Evolutionary conservation across 2,329 filamentous ascomycete genomes (phyloP).

Genomic region (Colletotrichum cordylinicola): DNA sequence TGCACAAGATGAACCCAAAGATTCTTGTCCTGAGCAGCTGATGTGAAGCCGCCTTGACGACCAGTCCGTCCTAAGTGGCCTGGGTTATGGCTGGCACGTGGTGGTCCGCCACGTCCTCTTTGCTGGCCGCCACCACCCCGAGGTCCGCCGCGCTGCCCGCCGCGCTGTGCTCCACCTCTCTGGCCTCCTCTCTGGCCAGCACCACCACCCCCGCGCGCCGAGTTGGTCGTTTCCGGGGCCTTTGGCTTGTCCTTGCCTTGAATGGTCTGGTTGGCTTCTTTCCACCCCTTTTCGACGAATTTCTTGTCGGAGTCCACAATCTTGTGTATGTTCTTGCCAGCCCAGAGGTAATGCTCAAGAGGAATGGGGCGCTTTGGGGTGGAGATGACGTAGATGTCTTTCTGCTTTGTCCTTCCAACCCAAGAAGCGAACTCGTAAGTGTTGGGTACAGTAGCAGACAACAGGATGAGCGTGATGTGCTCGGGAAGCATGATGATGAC

Average conservation of each 20-base stretch:
- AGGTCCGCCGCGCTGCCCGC: slow-evolving; percentile 53
- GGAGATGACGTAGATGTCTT: slow-evolving; percentile 98
- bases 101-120: slow-evolving; percentile 62
- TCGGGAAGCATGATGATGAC: slow-evolving; percentile 99
- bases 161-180: slow-evolving; percentile 39
- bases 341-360: slow-evolving; percentile 96
- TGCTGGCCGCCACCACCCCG: slow-evolving; percentile 58
- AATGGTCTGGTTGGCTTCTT: slow-evolving; percentile 84
- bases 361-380: slow-evolving; percentile 95
- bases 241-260: slow-evolving; percentile 82
- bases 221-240: slow-evolving; percentile 42
- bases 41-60: slow-evolving; percentile 83
- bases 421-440: slow-evolving; percentile 98
- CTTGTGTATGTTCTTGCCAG: slow-evolving; percentile 88
- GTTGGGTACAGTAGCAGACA: slow-evolving; percentile 97
- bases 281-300: slow-evolving; percentile 93
- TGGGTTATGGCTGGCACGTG: slow-evolving; percentile 64
- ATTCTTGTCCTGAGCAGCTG: slow-evolving; percentile 92
- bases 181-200: slow-evolving; percentile 40
- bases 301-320: slow-evolving; percentile 93
- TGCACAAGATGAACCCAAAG: slow-evolving; percentile 97
- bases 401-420: slow-evolving; percentile 97
- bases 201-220: slow-evolving; percentile 37
- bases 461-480: slow-evolving; percentile 91
- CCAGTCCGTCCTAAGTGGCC: slow-evolving; percentile 93